Conservation (phyloP, 2,329 filamentous ascomycete genomes). For the Aspergillus quadricinctus region DNA sequence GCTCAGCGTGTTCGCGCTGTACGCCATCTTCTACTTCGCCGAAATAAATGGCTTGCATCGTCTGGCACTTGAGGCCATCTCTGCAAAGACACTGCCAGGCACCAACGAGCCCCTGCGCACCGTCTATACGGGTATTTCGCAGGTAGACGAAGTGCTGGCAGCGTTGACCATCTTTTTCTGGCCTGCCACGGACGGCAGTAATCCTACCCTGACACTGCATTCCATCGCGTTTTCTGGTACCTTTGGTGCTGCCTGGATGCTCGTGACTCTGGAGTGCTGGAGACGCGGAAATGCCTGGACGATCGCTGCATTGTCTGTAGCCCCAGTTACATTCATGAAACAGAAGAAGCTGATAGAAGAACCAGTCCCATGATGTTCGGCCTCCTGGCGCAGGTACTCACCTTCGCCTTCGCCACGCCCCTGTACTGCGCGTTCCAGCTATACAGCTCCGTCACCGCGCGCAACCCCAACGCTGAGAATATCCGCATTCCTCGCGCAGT, state of each 20-base stretch:
- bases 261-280: constrained; percentile 44
- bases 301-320: constrained; percentile 39
- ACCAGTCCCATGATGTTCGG: constrained; percentile 37
- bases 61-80: constrained; percentile 17
- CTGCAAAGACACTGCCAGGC: constrained; percentile 22
- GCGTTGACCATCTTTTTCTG: constrained; percentile 38
- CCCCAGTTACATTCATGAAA: constrained; percentile 2
- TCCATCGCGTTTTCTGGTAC: constrained; percentile 38
- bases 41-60: constrained; percentile 27
- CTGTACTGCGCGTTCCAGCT: constrained; percentile 43
- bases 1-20: constrained; percentile 28
- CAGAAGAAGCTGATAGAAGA: constrained; percentile 7
- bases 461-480: constrained; percentile 30
- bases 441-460: constrained; percentile 38
- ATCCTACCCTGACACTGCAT: constrained; percentile 32
- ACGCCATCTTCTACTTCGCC: constrained; percentile 32
- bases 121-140: constrained; percentile 31
- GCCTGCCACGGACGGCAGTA: constrained; percentile 35
- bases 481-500: constrained; percentile 30
- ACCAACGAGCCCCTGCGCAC: constrained; percentile 25
- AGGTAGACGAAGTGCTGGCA: constrained; percentile 29
- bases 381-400: constrained; percentile 39
- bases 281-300: constrained; percentile 42
- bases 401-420: constrained; percentile 44
- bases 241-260: constrained; percentile 39